Base-by-base conservation (phyloP, 495 filamentous ascomycete genomes). In the Daldinia concentrica region DNA sequence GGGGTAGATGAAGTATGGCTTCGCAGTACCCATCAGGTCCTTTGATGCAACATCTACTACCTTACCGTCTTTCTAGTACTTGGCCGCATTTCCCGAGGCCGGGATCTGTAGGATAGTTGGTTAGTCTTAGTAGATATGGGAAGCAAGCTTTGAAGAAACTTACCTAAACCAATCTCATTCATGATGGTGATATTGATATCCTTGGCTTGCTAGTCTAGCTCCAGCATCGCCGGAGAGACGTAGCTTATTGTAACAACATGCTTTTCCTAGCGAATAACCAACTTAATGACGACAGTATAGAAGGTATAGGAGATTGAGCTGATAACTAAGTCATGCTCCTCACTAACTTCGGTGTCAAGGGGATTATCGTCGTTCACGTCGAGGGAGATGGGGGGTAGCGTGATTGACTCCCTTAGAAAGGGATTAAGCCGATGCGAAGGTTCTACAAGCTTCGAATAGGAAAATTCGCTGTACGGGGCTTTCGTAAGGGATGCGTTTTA, bases 191-290 rank as follows among this genome's bases (percentile, higher is more conserved):
- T 98, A 55, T 94, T 95, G 8, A 96, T 96, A 51, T 91, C 90
- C 86, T 97, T 97, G 77, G 86, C 89, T 69, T 90, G 86, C 62
- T 87, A 83, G 64, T 98, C 93, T 30, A 99, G 85, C 83, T 93
- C 95, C 79, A 89, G 74, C 94, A 99, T 98, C 29, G 93, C 93
- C 0, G 94, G 93, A 2, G 92, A 95, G 54, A 97, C 90, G 74
- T 98, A 98, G 64, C 88, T 92, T n/a, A 95, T 98, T 43, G 95
- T 98, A 58, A 98, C 95, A 58, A 98, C 94, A 84, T 98, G 83
- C 82, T 91, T 96, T 90, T 97, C 98, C 65, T 90, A 86, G 66
- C 90, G 87, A 79, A 98, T 98, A 32, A 94, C 95, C n/a, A 90
- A 88, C 84, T 96, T 95, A 86, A 98, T 96, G 65, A 98, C 94